Percentiles rank a stretch among this genome's conserved stretches.
Evolutionary conservation across 2,329 filamentous ascomycete genomes (phyloP).

Genomic region (Dactylellina leptospora): DNA sequence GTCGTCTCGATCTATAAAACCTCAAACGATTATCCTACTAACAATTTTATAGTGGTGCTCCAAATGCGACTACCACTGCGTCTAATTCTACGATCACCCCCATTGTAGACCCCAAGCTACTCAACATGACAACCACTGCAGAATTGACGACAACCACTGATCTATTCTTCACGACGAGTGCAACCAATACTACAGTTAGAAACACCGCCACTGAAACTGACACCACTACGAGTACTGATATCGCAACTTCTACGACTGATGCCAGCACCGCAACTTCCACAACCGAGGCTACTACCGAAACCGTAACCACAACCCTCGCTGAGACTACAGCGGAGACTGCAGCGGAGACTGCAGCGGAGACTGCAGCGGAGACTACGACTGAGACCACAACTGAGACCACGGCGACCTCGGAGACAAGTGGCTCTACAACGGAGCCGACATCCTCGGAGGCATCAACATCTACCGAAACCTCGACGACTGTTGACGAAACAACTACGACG

Average conservation of each 20-base stretch:
- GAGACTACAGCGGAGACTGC: constrained; percentile 1
- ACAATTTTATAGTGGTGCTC: not conserved
- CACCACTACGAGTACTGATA: no score
- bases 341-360: not conserved
- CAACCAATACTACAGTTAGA: no score
- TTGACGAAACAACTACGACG: no score
- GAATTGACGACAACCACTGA: no score
- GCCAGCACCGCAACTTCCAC: not conserved
- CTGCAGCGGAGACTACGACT: not conserved
- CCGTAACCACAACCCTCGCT: not conserved
- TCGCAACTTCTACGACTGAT: no score
- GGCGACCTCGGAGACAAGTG: not conserved
- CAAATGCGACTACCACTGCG: not conserved
- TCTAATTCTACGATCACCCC: no score
- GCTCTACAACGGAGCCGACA: not conserved
- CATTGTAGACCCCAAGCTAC: no score
- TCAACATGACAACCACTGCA: no score
- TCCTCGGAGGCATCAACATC: no score
- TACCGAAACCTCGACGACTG: no score
- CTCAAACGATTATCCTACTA: not conserved
- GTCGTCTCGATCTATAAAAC: not conserved
- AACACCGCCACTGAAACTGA: not conserved
- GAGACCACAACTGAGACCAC: not conserved
- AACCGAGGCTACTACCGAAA: not conserved
- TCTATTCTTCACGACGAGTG: no score